Evolutionary conservation across 2,329 filamentous ascomycete genomes (phyloP), one percentile per base, ranked within the genome.

Genomic region (Epichloe uncinata): DNA sequence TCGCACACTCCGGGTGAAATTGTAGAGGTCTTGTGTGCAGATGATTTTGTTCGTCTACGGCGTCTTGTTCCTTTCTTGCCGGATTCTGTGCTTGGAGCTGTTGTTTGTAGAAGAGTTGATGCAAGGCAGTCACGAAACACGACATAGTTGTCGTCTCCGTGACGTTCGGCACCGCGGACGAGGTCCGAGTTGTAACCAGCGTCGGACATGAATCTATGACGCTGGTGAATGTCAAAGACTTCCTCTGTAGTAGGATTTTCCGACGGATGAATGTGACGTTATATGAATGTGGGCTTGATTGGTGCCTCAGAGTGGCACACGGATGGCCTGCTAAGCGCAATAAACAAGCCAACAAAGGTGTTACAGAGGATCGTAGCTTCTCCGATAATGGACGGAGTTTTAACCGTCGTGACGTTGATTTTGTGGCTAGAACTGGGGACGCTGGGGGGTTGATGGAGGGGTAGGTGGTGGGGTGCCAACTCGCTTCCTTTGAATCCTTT

Each of bases 81-180:
- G 22, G 38, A 13, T 13, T 35, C 15, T 33, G 34, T 16, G 34
- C 46, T 20, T 15, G 20, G 3, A 30, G 5, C 34, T 26, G 33
- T 30, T 34, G 49, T 30, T 38, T 44, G 37, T 7, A 51, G 40
- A 11, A 51, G 35, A n/a, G 38, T 41, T 2, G 45, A 47, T 3
- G 44, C 44, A 53, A 93, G 70, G 60, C 79, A 86, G 59, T 93
- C 87, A 49, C 84, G 74, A 64, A 93, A 89, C 44, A 80, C 69
- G 47, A 81, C 76, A 62, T 65, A 66, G 50, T 67, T 67, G 41
- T 18, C 26, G 18, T 46, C 33, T 15, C 3, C n/a, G 3, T 36
- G 18, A 13, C 42, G 35, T 5, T 26, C 22, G 3, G 15, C 26
- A 3, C 13, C 42, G 9, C 7, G 42, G 12, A 5, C 11, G 20